Percentiles rank a stretch among this genome's conserved stretches.
These are phyloP conservation scores for Skeletonema marinoi DNA, from an alignment of 108 stramenopile genomes.

Conservation along the genomic window DNA sequence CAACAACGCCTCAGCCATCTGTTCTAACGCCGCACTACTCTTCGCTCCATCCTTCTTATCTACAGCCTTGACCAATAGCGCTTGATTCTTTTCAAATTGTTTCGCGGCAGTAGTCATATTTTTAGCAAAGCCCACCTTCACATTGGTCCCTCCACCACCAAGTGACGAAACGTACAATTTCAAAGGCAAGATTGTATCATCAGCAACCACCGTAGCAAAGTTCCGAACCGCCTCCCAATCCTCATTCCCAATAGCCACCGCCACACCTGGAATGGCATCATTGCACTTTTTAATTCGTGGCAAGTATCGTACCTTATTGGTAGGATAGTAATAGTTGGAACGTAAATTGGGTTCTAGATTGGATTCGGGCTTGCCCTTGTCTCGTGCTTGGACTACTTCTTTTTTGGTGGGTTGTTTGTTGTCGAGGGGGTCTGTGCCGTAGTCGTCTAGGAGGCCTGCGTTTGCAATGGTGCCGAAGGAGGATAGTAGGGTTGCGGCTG, in stretches of 20 bases:
- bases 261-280: conserved; percentile 71
- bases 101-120: conserved; percentile 68
- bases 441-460: conserved; percentile 70
- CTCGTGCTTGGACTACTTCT: conserved; percentile 22
- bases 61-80: conserved; percentile 61
- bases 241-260: conserved; percentile 55
- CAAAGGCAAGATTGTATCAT: conserved; percentile 85
- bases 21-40: conserved; percentile 60
- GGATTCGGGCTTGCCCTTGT: conserved; percentile 58
- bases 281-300: conserved; percentile 83
- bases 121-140: conserved; percentile 78
- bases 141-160: conserved; percentile 74
- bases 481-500: not conserved
- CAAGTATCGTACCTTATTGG: conserved; percentile 74
- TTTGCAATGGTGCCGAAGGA: not conserved
- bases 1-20: conserved; percentile 62
- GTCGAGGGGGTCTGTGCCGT: conserved; percentile 66
- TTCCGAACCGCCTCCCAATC: conserved; percentile 70
- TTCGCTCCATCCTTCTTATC: conserved; percentile 67
- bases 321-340: conserved; percentile 58
- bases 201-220: conserved; percentile 77
- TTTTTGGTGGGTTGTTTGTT: conserved; percentile 42
- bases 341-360: conserved; percentile 79
- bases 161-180: conserved; percentile 79
- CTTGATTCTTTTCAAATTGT: conserved; percentile 69